These are phyloP conservation scores for Chalaropsis thielavioides DNA, from an alignment of 2,329 filamentous ascomycete genomes.

Conservation along the genomic window DNA sequence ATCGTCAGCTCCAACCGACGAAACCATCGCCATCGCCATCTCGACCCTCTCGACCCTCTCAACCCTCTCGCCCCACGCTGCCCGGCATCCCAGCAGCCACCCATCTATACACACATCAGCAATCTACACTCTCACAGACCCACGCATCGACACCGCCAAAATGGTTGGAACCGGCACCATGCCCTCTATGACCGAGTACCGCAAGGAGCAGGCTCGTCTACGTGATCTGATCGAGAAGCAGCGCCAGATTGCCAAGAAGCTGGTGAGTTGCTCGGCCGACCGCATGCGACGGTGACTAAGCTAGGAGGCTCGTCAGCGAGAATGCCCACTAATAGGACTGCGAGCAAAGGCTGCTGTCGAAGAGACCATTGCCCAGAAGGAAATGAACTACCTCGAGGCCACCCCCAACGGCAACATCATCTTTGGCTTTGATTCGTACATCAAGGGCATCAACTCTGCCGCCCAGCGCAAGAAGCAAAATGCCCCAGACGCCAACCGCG, in stretches of 20 bases:
- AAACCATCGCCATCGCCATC: background rate
- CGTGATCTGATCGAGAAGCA: conserved; percentile 35
- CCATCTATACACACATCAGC: too few relatives aligned
- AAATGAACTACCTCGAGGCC: conserved; percentile 80
- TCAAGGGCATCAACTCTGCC: conserved; percentile 64
- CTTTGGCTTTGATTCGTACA: conserved; percentile 94
- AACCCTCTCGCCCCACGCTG: too few relatives aligned
- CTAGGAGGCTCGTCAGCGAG: conserved; percentile 25
- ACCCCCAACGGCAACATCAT: conserved; percentile 89
- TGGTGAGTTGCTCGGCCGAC: conserved; percentile 23
- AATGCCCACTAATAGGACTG: background rate
- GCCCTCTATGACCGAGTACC: conserved; percentile 33
- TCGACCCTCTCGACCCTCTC: too few relatives aligned
- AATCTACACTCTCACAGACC: too few relatives aligned
- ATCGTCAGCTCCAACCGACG: background rate
- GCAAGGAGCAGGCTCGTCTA: conserved; percentile 35
- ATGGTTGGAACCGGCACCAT: conserved; percentile 21
- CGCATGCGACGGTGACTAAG: background rate
- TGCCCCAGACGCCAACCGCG: conserved; percentile 54
- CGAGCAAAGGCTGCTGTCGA: conserved; percentile 36
- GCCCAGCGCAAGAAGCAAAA: conserved; percentile 50
- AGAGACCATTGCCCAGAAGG: conserved; percentile 69
- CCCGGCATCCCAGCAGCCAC: too few relatives aligned
- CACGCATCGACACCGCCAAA: background rate
- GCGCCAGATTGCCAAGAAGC: conserved; percentile 26